Conservation (phyloP, 352 stramenopile species). For the Phytopythium mirpurense region DNA sequence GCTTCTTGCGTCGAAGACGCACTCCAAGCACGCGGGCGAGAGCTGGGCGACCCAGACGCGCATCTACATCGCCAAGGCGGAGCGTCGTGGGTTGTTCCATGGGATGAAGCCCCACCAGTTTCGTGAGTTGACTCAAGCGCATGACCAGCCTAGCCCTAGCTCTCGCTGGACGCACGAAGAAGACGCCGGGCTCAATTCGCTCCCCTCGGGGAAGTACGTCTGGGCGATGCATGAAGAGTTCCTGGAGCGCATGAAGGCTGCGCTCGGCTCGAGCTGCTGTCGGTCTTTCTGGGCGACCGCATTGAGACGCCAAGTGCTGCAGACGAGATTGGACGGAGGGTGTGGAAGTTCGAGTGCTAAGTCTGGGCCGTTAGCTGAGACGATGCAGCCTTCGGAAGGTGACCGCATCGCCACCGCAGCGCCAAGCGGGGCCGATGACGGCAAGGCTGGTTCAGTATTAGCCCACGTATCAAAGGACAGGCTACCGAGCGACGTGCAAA, state of each 20-base stretch:
- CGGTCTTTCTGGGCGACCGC: not conserved
- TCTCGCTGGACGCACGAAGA: not conserved
- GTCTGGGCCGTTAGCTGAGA: too few species aligned
- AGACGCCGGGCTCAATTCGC: not conserved
- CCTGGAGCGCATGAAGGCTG: not conserved
- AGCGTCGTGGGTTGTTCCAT: not conserved
- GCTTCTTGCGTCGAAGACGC: not conserved
- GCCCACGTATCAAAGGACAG: too few species aligned
- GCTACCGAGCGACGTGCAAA: too few species aligned
- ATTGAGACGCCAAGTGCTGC: not conserved
- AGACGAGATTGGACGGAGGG: too few species aligned
- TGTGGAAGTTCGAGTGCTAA: too few species aligned
- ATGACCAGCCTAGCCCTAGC: too few species aligned
- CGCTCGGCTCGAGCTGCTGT: not conserved
- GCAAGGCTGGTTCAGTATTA: too few species aligned
- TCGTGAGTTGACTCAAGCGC: too few species aligned
- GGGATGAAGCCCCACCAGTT: not conserved
- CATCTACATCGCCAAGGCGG: not conserved
- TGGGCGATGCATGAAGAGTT: not conserved
- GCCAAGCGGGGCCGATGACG: too few species aligned
- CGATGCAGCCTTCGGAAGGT: too few species aligned
- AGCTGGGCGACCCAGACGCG: not conserved
- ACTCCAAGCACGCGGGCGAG: not conserved
- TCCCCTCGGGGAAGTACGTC: not conserved
- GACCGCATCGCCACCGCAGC: too few species aligned